Evolutionary conservation across 2,329 filamentous ascomycete genomes (phyloP), one percentile per base, ranked within the genome.

Genomic region (Annulohypoxylon truncatum): DNA sequence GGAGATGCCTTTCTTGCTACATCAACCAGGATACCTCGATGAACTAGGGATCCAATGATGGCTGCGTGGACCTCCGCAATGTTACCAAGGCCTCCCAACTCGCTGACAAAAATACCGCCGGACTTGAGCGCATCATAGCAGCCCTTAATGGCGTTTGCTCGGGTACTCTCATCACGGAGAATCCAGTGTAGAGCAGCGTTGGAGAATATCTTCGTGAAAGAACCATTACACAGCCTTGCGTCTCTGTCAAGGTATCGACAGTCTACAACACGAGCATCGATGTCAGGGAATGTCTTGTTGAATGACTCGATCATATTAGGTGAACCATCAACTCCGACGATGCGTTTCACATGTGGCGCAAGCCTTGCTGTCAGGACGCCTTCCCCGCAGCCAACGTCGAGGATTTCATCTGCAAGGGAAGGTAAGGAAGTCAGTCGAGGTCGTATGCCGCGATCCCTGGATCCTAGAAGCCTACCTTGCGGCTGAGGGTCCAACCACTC

Each of bases 181-280:
- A 61, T 50, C 58, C 31, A 55, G 31, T 61, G 51, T n/a, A 61
- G 15, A 40, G 58, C 58, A 15, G 51, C 42, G 18, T 61, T 55
- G 6, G 51, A 51, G 44, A 61, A 46, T 22, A 68, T 54, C 22
- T 59, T 42, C 48, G 52, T 35, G 44, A 68, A 56, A n/a, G 59
- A 47, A 33, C 48, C 50, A 35, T 54, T 62, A 53, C 33, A 60
- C 8, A 57, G 51, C 29, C 38, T 60, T 20, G 24, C 26, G 12
- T 54, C 54, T 24, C 31, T 33, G 20, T 64, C 54, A 5, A 58
- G 54, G 51, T 54, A n/a, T 42, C 53, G 47, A 20, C 54, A 64
- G 54, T 58, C 54, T 7, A 64, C 29, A 6, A 64, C 54, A 18
- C 61, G 61, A 52, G 61, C 40, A 26, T 58, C 61, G 33, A 64